These are phyloP conservation scores for Rhododendron ovatum DNA, from an alignment of 148 eudicot genomes.

Conservation along the genomic window DNA sequence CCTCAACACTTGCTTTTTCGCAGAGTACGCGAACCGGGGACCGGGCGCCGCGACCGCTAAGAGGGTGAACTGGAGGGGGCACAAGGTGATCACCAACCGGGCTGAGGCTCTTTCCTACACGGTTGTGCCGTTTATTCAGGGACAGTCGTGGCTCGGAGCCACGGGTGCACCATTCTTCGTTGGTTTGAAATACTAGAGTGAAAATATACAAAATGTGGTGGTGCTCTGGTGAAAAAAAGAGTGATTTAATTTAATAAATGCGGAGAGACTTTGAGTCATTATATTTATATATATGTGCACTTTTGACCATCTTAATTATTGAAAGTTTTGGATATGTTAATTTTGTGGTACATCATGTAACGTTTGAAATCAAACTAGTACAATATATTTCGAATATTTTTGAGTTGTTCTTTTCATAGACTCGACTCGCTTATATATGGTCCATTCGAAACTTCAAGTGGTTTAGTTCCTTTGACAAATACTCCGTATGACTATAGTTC, in stretches of 20 bases:
- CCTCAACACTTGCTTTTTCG: slow-evolving; percentile 36
- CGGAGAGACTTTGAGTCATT: not conserved
- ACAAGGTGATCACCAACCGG: slow-evolving; percentile 26
- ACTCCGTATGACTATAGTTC: not conserved
- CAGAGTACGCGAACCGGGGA: slow-evolving; percentile 52
- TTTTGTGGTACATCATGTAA: too few relatives aligned
- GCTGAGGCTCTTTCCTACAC: slow-evolving; percentile 43
- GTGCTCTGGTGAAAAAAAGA: not conserved
- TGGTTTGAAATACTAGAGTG: slow-evolving; percentile 21
- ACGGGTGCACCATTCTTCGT: slow-evolving; percentile 29
- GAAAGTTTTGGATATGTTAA: not conserved
- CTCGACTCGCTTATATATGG: too few relatives aligned
- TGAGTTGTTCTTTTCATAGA: too few relatives aligned
- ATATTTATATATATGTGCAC: not conserved
- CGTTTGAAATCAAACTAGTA: too few relatives aligned
- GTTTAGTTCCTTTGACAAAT: not conserved
- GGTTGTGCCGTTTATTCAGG: slow-evolving; percentile 38
- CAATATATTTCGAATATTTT: too few relatives aligned
- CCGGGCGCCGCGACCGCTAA: slow-evolving; percentile 40
- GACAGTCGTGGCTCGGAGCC: slow-evolving; percentile 33
- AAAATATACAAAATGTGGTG: not conserved
- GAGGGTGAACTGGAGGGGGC: slow-evolving; percentile 59
- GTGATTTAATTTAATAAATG: not conserved
- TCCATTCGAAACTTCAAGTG: too few relatives aligned
- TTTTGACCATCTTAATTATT: not conserved